Conservation (phyloP, 345 rosid species). For the Corymbia maculata region DNA sequence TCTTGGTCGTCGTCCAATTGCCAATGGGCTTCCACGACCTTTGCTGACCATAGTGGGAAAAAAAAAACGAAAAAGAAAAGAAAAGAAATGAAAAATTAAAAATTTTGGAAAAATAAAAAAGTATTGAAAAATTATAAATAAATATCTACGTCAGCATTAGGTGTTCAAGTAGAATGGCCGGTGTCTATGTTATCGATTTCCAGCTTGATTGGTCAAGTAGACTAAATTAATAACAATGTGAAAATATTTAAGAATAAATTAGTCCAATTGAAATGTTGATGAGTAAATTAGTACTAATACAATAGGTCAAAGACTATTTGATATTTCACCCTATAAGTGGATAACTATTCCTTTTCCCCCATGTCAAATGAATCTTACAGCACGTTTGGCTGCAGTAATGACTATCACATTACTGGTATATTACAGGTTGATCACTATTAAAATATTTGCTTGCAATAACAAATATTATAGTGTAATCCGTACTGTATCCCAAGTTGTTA, state of each 20-base stretch:
- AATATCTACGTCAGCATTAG: not conserved
- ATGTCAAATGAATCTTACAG: not conserved
- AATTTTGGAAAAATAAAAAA: not conserved
- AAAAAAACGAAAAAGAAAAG: no score
- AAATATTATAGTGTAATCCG: not conserved
- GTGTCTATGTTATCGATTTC: no score
- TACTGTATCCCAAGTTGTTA: not conserved
- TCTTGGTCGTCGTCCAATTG: not conserved
- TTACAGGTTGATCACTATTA: not conserved
- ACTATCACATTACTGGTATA: not conserved
- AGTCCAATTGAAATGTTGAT: no score
- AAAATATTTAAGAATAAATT: no score
- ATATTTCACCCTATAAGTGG: not conserved
- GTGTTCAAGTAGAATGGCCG: not conserved
- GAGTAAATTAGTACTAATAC: no score
- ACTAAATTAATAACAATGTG: accelerated
- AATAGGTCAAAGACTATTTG: not conserved
- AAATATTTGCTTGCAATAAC: not conserved
- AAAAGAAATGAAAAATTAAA: no score
- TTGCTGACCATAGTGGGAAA: accelerated
- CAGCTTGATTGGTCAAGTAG: no score
- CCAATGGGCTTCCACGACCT: accelerated
- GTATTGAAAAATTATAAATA: no score
- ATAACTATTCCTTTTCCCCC: not conserved
- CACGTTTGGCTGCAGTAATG: not conserved